These are phyloP conservation scores for Aspergillus transmontanensis DNA, from an alignment of 2,329 filamentous ascomycete species.

Conservation along the genomic window DNA sequence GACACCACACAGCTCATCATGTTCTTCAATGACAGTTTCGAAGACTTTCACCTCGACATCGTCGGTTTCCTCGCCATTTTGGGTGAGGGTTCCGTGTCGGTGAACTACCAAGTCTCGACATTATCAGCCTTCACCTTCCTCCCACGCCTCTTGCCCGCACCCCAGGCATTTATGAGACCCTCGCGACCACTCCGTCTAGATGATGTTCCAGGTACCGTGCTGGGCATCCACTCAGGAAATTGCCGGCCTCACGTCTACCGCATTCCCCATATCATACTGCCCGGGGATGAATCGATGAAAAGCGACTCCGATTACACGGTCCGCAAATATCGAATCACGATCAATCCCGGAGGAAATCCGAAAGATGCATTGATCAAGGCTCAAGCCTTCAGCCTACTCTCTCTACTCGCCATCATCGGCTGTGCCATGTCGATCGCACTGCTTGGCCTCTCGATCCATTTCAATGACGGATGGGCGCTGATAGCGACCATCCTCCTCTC, in stretches of 20 bases:
- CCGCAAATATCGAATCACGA: slow-evolving; percentile 24
- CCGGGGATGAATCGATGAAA: slow-evolving; percentile 35
- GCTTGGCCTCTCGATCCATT: slow-evolving; percentile 7
- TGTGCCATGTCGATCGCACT: slow-evolving; percentile 8
- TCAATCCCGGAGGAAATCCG: neutral
- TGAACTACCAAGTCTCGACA: slow-evolving; percentile 61
- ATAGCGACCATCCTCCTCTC: slow-evolving; percentile 8
- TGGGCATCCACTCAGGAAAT: slow-evolving; percentile 61
- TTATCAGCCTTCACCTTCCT: slow-evolving; percentile 61
- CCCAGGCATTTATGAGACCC: slow-evolving; percentile 63
- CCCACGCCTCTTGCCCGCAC: slow-evolving; percentile 64
- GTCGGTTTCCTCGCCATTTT: slow-evolving; percentile 66
- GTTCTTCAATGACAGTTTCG: slow-evolving; percentile 5
- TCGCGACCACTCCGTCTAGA: slow-evolving; percentile 59
- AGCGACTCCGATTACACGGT: slow-evolving; percentile 61
- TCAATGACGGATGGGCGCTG: slow-evolving; percentile 8
- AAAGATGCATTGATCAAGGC: neutral
- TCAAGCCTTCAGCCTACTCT: neutral
- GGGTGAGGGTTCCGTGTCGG: slow-evolving; percentile 61
- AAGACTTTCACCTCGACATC: slow-evolving; percentile 52
- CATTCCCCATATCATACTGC: slow-evolving; percentile 7
- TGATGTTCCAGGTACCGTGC: slow-evolving; percentile 56
- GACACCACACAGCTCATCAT: neutral
- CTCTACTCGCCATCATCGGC: slow-evolving; percentile 1
- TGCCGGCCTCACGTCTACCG: slow-evolving; percentile 6